Evolutionary conservation across 1,284 basidiomycete species (phyloP).

Genomic region (Ustilago trichophora): DNA sequence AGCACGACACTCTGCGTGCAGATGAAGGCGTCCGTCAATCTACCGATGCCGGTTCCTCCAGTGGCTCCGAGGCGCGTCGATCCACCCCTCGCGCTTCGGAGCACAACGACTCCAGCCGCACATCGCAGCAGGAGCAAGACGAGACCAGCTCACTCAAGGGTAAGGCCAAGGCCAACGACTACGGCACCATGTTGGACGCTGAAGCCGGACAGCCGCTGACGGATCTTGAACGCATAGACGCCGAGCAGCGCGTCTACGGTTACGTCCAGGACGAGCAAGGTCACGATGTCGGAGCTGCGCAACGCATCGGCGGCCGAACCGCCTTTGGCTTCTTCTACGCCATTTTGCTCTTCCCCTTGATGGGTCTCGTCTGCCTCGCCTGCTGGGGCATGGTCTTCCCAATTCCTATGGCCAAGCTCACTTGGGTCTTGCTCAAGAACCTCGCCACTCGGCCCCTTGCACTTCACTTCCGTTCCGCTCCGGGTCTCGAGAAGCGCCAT

Average conservation of each 20-base stretch:
- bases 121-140: slow-evolving; percentile 30
- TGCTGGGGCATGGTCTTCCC: slow-evolving; percentile 94
- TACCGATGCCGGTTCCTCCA: slow-evolving; percentile 33
- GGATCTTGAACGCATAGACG: slow-evolving; percentile 47
- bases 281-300: slow-evolving; percentile 48
- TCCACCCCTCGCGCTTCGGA: slow-evolving; percentile 34
- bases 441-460: slow-evolving; percentile 82
- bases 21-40: slow-evolving; percentile 7
- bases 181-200: slow-evolving; percentile 25
- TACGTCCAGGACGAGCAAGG: slow-evolving; percentile 60
- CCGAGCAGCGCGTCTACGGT: slow-evolving; percentile 59
- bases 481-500: slow-evolving; percentile 39
- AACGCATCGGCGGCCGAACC: slow-evolving; percentile 50
- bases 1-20: slow-evolving; percentile 24
- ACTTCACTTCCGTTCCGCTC: slow-evolving; percentile 82
- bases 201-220: slow-evolving; percentile 19
- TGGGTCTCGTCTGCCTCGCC: slow-evolving; percentile 74
- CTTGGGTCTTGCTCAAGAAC: slow-evolving; percentile 89
- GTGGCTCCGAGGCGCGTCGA: slow-evolving; percentile 30
- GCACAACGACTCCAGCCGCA: slow-evolving; percentile 23
- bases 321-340: slow-evolving; percentile 75
- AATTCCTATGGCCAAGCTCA: slow-evolving; percentile 97
- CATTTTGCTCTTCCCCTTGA: slow-evolving; percentile 85
- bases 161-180: slow-evolving; percentile 41
- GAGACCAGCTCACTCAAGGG: slow-evolving; percentile 49